Base-by-base conservation (phyloP, 306 rosid species). In the Sindora glabra region DNA sequence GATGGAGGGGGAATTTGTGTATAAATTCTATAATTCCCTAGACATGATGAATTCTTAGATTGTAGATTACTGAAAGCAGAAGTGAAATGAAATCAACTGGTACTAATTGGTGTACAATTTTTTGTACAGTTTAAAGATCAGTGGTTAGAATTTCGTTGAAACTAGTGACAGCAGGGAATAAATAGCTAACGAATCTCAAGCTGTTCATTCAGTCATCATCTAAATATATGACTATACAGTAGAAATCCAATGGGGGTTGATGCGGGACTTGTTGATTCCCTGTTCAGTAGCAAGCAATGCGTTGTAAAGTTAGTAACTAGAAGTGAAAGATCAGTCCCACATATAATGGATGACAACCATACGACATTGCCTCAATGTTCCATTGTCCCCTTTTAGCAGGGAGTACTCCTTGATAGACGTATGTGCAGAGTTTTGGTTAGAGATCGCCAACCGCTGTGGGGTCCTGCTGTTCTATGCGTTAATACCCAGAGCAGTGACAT, bases 71-170 rank as follows among this genome's bases (percentile, higher is more conserved):
- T 41, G 19, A 15, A 69, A 69, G 84, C 69, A 33, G 67, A 53
- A 74, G 56, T 57, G 64, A 67, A 62, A n/a, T 74, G 52, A 65
- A 68, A 59, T 63, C 77, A 74, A 68, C 75, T 53, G 55, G 79
- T 75, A 79, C 59, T 66, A 62, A 71, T 62, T 51, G 27, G 69
- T 70, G 81, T 69, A 69, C 82, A 63, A 69, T 70, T 72, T 71
- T 74, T 79, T 81, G 89, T 81, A 83, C 79, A 74, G 84, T 70
- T 3, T 70, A 73, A 80, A 29, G 15, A 23, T 41, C 68, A 61
- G 71, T 56, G 24, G 44, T 53, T 67, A 70, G 65, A 75, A 45
- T 63, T 57, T 66, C 61, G 51, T 55, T 25, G 22, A 71, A 58
- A 48, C 33, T 33, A 26, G 40, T 63, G 56, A 46, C 29, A 23